These are phyloP conservation scores for Geotrichum carabidarum DNA, from an alignment of 1,139 yeast species.

Conservation along the genomic window DNA sequence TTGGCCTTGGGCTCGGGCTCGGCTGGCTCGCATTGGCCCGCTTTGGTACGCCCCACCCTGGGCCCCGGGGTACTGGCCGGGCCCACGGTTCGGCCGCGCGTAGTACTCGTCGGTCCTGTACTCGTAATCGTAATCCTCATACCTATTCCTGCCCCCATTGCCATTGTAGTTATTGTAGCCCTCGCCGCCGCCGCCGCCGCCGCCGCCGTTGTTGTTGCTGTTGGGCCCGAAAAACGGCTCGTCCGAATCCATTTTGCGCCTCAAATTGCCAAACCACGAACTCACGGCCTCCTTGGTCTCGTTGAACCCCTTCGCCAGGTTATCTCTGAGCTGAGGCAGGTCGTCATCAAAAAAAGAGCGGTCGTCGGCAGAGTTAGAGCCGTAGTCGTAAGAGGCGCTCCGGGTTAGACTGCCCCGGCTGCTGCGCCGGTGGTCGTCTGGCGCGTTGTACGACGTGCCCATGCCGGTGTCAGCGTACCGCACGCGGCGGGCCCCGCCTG, in stretches of 20 bases:
- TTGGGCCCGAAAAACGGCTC: slow-evolving; percentile 28
- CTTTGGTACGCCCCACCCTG: slow-evolving; percentile 4
- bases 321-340: slow-evolving; percentile 61
- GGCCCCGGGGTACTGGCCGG: too few relatives aligned
- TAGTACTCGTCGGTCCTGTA: slow-evolving; percentile 23
- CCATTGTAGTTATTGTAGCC: slow-evolving; percentile 26
- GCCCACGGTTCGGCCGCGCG: slow-evolving; percentile 6
- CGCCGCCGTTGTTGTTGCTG: slow-evolving; percentile 25
- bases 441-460: slow-evolving; percentile 17
- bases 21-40: slow-evolving; percentile 8
- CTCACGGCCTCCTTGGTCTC: slow-evolving; percentile 78
- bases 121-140: slow-evolving; percentile 21
- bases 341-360: slow-evolving; percentile 52
- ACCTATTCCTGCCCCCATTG: slow-evolving; percentile 12
- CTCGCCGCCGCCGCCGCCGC: slow-evolving; percentile 22
- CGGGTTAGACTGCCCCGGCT: slow-evolving; percentile 17
- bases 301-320: slow-evolving; percentile 69
- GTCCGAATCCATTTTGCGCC: slow-evolving; percentile 49
- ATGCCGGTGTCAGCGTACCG: slow-evolving; percentile 24
- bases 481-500: slow-evolving; percentile 25
- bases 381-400: slow-evolving; percentile 13
- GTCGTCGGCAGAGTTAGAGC: slow-evolving; percentile 40
- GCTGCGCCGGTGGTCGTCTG: slow-evolving; percentile 10
- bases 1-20: not conserved
- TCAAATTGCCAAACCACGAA: slow-evolving; percentile 73